Evolutionary conservation across 495 filamentous ascomycete species (phyloP), one percentile per base, ranked within the genome.

Genomic region (Talaromyces trachyspermus): DNA sequence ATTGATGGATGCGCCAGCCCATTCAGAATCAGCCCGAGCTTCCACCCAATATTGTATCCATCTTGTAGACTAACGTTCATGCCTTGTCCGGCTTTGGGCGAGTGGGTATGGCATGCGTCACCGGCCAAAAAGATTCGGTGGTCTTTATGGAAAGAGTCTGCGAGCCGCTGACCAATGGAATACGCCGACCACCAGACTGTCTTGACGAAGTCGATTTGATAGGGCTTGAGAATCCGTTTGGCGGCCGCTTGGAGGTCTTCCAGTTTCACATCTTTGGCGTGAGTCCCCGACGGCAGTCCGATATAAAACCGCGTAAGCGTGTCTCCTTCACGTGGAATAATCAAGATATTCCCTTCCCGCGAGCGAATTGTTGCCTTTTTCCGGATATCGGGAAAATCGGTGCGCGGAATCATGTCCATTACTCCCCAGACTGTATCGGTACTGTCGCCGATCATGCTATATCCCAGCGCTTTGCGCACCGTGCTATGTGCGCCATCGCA

Each of bases 401-500:
- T 90, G 3, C 65, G 70, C 5, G 84, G 80, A 29, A 84, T 76
- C 49, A 87, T 68, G 50, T 86, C 82, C 25, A 83, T 54, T 6
- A 81, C 77, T 7, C 48, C 48, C 83, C 83, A 88, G 36, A 85
- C 75, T 47, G 81, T 71, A 60, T 91, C 85, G 25, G 70, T 82
- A 54, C 72, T 81, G 56, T 94, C 86, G 14, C 87, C 88, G 3
- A 84, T 53, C 80, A 94, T 84, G 30, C 72, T 70, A 57, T 77
- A 79, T 2, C 83, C 84, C 17, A 94, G 75, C 0, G 77, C 74
- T 51, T 72, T 76, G 30, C 88, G 77, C 18, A 89, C 70, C 26
- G 64, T 62, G 56, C 81, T 86, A 57, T 89, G 83, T 24, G 88
- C 85, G 10, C 88, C 88, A 63, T 94, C 88, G 52, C 84, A 86